Conservation (phyloP, 108 stramenopile genomes). For the Nitzschia putrida region DNA sequence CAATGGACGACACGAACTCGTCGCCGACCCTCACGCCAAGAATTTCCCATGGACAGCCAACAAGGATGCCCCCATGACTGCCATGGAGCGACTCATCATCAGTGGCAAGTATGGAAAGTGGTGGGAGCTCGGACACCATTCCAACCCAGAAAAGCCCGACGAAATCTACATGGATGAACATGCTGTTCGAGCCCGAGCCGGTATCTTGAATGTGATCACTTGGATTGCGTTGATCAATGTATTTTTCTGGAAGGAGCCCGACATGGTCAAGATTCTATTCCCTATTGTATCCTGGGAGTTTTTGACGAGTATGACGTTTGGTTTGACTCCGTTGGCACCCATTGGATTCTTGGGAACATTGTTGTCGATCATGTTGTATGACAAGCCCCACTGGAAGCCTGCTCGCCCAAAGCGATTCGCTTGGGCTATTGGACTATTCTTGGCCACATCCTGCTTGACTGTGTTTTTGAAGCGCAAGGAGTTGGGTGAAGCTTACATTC, state of each 20-base stretch:
- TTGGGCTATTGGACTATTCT: conserved; percentile 52
- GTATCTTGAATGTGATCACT: no score
- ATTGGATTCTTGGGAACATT: conserved; percentile 44
- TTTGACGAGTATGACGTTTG: conserved; percentile 35
- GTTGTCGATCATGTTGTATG: conserved; percentile 32
- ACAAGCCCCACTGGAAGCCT: conserved; percentile 53
- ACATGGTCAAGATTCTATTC: conserved; percentile 42
- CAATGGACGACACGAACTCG: conserved; percentile 45
- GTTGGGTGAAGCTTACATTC: conserved; percentile 21
- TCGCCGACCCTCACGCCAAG: no score
- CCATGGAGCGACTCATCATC: no score
- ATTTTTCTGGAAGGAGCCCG: no score
- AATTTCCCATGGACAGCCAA: no score
- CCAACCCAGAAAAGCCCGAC: no score
- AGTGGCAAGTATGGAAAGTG: no score
- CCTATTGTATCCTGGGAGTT: conserved; percentile 50
- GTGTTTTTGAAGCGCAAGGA: conserved; percentile 31
- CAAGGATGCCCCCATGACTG: no score
- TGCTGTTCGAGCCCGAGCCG: no score
- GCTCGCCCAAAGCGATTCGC: conserved; percentile 61
- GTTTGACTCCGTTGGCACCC: conserved; percentile 59
- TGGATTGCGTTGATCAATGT: no score
- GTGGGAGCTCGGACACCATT: no score
- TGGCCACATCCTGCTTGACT: conserved; percentile 38
- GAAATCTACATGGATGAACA: no score